Evolutionary conservation across 345 rosid species (phyloP), one percentile per base, ranked within the genome.

Genomic region (Punica granatum): DNA sequence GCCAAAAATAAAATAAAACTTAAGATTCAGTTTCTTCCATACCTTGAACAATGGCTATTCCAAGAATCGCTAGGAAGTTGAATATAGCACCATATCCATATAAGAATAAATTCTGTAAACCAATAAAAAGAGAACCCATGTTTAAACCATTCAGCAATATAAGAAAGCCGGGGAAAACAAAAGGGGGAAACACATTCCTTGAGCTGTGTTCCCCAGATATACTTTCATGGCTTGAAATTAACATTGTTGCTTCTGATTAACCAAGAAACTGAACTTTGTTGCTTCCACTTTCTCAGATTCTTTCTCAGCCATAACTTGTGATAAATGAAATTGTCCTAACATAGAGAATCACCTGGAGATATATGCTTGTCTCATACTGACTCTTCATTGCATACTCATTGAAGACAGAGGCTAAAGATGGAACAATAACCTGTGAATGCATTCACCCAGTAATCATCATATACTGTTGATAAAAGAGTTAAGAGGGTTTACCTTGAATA

Each of bases 311-410:
- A 23, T 53, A 46, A 53, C 31, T 23, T 25, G 23, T 53, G 59
- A 23, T 53, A 23, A 53, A 23, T 18, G 16, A 49, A n/a, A n/a
- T n/a, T n/a, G n/a, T n/a, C n/a, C n/a, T n/a, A n/a, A n/a, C n/a
- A n/a, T n/a, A n/a, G n/a, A n/a, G 69, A 51, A 63, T 77, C 46
- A 84, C 88, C 85, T 84, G 88, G 72, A 81, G 88, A 72, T 84
- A 84, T 58, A 84, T 84, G 62, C 88, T 84, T 35, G 88, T 84
- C 6, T 84, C 85, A 66, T 70, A 84, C 71, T 84, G 85, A 58
- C 86, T 81, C 82, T 84, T 84, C 76, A 84, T 41, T 39, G 88
- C 88, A 72, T 84, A 84, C 72, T 84, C 88, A 51, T 84, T 84
- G 69, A 60, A 84, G 67, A 84, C 88, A 7, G 88, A 84, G 34